Base-by-base conservation (phyloP, 2,329 filamentous ascomycete species). In the Trichoderma semiorbis region DNA sequence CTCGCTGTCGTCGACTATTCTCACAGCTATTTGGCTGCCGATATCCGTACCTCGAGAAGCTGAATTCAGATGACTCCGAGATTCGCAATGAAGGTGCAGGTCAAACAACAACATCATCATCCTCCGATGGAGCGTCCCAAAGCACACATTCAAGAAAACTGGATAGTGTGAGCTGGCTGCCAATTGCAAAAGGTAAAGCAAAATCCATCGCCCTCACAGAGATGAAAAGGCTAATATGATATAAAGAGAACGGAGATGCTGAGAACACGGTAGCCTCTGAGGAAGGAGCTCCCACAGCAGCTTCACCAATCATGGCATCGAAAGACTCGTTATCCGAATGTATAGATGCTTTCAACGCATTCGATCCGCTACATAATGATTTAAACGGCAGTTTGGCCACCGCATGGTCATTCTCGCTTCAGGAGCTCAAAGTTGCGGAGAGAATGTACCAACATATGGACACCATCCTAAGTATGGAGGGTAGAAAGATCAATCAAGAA, bases 1-100 rank as follows among this genome's bases (percentile, higher is more conserved):
- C 67, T 10, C 39, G 43, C 0, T 74, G 76, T 47, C 72, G 74
- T 12, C 18, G 72, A 7, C 36, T 69, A 32, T 70, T 73, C 11
- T 60, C 28, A 18, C 58, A 73, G 3, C 64, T 80, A 12, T 78
- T 78, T 61, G 73, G 69, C 16, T 61, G 73, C 14, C 72, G 71
- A 57, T 74, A 78, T 66, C 71, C 74, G 8, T 73, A 73, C 21
- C 63, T 77, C 3, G 21, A 7, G 30, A 16, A 24, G 0, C 21
- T 3, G 10, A 11, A 18, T 39, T 34, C 18, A 21, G n/a, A 12
- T 7, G 3, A 10, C 6, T 12, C 10, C 8, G 58, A 28, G 2
- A 18, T 28, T 6, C 3, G n/a, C 4, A 21, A 8, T 18, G n/a
- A 16, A n/a, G 62, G 61, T 16, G 21, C 1, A 8, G 24, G n/a